These are phyloP conservation scores for Chlorokybus atmophyticus DNA, from an alignment of 139 green algal species.

Conservation along the genomic window DNA sequence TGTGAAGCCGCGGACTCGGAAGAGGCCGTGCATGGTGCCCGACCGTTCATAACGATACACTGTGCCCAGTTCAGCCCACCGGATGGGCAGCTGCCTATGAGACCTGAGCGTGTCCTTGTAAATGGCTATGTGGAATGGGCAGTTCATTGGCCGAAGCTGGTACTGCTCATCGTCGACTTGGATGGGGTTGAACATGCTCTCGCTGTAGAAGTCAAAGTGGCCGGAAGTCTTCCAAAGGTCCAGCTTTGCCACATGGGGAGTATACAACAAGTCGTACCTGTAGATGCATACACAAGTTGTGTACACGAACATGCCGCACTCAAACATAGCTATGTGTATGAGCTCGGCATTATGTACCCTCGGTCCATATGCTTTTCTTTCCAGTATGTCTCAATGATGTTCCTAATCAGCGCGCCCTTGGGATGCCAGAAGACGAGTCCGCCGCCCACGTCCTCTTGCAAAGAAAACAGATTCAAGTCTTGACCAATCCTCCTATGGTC, in stretches of 20 bases:
- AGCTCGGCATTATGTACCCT: too few relatives aligned
- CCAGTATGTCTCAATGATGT: slow-evolving; percentile 88
- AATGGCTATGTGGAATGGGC: slow-evolving; percentile 88
- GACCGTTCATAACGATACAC: slow-evolving; percentile 82
- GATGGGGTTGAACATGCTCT: slow-evolving; percentile 82
- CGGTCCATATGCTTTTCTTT: slow-evolving; percentile 71
- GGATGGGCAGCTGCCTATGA: slow-evolving; percentile 77
- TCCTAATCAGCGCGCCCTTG: slow-evolving; percentile 62
- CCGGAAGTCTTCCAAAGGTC: slow-evolving; percentile 92
- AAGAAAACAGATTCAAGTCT: slow-evolving; percentile 84
- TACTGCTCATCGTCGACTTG: slow-evolving; percentile 82
- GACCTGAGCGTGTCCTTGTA: slow-evolving; percentile 65
- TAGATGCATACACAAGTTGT: not conserved
- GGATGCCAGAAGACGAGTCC: slow-evolving; percentile 98
- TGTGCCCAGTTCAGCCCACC: slow-evolving; percentile 91
- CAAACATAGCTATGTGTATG: too few relatives aligned
- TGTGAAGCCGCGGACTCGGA: slow-evolving; percentile 94
- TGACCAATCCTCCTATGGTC: slow-evolving; percentile 88
- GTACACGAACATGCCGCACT: too few relatives aligned
- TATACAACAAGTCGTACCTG: slow-evolving; percentile 81
- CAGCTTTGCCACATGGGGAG: slow-evolving; percentile 81
- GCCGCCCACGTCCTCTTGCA: slow-evolving; percentile 46
- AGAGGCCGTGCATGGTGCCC: slow-evolving; percentile 95
- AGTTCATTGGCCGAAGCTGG: slow-evolving; percentile 98
- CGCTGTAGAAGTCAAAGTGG: slow-evolving; percentile 90